phyloP scores from a whole-genome alignment of 2,329 filamentous ascomycete species.

The Cladosporium phlei region DNA sequence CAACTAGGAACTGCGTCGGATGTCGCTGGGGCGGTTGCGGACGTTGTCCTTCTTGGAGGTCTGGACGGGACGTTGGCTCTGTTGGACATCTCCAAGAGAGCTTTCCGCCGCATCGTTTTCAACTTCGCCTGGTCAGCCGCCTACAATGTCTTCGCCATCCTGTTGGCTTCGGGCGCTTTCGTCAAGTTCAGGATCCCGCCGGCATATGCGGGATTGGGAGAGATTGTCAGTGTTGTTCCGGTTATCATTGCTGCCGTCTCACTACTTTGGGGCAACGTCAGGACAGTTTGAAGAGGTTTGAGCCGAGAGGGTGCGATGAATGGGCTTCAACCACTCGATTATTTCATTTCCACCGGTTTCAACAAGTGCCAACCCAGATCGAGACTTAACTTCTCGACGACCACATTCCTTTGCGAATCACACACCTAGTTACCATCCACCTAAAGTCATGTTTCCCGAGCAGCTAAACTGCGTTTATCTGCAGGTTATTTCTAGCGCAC shows the following conservation, averaged over 20 bases:
- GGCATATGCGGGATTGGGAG: slow-evolving; percentile 63
- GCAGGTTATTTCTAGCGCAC: too few species aligned
- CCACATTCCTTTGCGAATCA: too few species aligned
- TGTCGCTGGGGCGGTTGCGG: slow-evolving; percentile 61
- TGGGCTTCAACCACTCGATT: too few species aligned
- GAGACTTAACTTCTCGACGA: too few species aligned
- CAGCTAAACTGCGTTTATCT: too few species aligned
- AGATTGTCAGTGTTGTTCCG: slow-evolving; percentile 68
- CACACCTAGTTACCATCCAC: too few species aligned
- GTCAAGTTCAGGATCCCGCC: slow-evolving; percentile 54
- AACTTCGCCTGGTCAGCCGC: slow-evolving; percentile 68
- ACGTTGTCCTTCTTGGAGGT: slow-evolving; percentile 58
- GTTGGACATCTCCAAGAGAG: slow-evolving; percentile 48
- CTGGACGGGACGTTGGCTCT: slow-evolving; percentile 55
- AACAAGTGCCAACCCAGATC: too few species aligned
- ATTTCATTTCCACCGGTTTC: too few species aligned
- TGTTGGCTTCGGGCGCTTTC: slow-evolving; percentile 63
- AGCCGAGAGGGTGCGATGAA: too few species aligned
- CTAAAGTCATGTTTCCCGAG: too few species aligned
- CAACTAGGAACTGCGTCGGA: slow-evolving; percentile 62
- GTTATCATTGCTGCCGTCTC: slow-evolving; percentile 56
- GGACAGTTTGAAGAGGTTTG: too few species aligned
- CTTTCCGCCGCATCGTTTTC: slow-evolving; percentile 46
- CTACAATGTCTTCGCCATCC: slow-evolving; percentile 66
- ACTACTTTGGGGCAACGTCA: too few species aligned